phyloP scores from a whole-genome alignment of 2,329 filamentous ascomycete species.

The Sordariomycetes sp. region DNA sequence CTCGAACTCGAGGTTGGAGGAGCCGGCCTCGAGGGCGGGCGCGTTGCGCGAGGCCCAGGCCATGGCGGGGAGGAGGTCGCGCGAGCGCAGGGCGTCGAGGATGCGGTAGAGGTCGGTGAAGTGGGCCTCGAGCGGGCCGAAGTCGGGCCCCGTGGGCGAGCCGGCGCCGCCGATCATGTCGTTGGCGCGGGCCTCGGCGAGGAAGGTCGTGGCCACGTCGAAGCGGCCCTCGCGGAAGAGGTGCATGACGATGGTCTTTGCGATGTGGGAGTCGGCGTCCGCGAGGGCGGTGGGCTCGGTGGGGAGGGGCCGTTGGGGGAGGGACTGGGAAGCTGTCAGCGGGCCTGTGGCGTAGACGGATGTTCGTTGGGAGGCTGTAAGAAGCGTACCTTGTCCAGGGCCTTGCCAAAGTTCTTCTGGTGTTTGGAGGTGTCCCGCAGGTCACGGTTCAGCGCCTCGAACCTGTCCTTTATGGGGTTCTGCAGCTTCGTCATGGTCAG shows the following conservation, averaged over 20 bases:
- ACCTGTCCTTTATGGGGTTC: conserved; percentile 69
- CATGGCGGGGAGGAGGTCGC: conserved; percentile 75
- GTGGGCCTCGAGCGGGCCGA: conserved; percentile 16
- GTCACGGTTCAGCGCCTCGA: conserved; percentile 71
- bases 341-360: not conserved
- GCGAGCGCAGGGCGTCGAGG: conserved; percentile 62
- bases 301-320: conserved; percentile 50
- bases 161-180: conserved; percentile 1
- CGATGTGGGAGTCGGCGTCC: conserved; percentile 51
- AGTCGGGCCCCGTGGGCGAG: not conserved
- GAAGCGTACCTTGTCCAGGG: conserved; percentile 61
- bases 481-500: conserved; percentile 76
- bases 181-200: conserved; percentile 47
- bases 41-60: conserved; percentile 71
- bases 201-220: conserved; percentile 73
- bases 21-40: conserved; percentile 61
- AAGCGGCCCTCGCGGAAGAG: conserved; percentile 92
- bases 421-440: conserved; percentile 75
- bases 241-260: conserved; percentile 93
- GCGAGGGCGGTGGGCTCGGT: conserved; percentile 66
- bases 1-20: conserved; percentile 92
- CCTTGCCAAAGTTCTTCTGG: conserved; percentile 75
- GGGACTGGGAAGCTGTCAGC: conserved; percentile 12
- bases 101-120: conserved; percentile 91
- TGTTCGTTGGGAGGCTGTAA: not conserved